These are phyloP conservation scores for Fragaria nilgerrensis DNA, from an alignment of 306 rosid species.

Conservation along the genomic window DNA sequence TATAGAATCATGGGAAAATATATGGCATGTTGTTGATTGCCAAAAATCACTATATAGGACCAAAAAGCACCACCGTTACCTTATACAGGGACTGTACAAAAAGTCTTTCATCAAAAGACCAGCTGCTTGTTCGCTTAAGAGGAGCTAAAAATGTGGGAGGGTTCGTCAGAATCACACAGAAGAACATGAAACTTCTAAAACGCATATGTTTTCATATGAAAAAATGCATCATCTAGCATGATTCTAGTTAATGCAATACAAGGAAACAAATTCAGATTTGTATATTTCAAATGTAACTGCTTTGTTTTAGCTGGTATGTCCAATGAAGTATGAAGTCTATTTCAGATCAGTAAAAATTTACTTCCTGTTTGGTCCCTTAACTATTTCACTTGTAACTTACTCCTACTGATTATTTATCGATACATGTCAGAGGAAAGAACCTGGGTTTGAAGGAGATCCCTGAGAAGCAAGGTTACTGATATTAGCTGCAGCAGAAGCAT, in stretches of 20 bases:
- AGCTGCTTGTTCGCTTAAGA: slow-evolving; percentile 72
- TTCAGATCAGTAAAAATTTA: background rate
- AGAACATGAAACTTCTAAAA: slow-evolving; percentile 5
- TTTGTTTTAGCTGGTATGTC: background rate
- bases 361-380: background rate
- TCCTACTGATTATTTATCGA: background rate
- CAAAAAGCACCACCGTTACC: slow-evolving; percentile 36
- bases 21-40: background rate
- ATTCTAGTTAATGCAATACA: background rate
- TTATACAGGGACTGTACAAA: slow-evolving; percentile 78
- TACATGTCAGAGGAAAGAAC: slow-evolving; percentile 25
- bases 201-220: background rate
- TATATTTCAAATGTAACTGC: no score
- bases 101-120: slow-evolving; percentile 91
- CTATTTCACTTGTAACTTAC: background rate
- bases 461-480: slow-evolving; percentile 58
- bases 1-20: background rate
- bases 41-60: slow-evolving; percentile 2
- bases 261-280: no score
- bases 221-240: background rate
- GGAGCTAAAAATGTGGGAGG: slow-evolving; percentile 35
- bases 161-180: background rate
- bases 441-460: slow-evolving; percentile 48
- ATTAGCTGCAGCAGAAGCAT: slow-evolving; percentile 81
- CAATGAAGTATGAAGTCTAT: no score